phyloP scores from a whole-genome alignment of 306 rosid genomes.

The Prunus mongolica region DNA sequence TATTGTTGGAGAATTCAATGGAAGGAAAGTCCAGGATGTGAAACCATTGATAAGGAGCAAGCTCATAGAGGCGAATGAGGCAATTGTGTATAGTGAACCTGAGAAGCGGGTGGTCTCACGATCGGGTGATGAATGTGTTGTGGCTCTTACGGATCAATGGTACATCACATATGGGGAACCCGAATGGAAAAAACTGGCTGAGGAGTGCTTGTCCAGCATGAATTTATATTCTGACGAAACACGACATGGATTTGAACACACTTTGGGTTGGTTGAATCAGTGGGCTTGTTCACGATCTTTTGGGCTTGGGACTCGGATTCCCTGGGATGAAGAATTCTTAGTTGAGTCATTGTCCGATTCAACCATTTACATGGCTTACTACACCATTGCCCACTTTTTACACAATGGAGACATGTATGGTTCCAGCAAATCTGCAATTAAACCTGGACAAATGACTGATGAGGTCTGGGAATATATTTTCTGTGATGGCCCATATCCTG shows the following conservation, averaged over 20 bases:
- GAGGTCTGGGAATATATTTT: conserved; percentile 84
- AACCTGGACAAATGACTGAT: conserved; percentile 76
- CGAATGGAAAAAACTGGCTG: conserved; percentile 76
- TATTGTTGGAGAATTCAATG: conserved; percentile 73
- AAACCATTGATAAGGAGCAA: conserved; percentile 62
- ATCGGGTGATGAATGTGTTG: conserved; percentile 93
- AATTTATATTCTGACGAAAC: conserved; percentile 72
- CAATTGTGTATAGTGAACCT: conserved; percentile 79
- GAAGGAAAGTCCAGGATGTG: conserved; percentile 55
- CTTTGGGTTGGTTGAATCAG: conserved; percentile 83
- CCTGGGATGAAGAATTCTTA: conserved; percentile 84
- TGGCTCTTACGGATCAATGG: conserved; percentile 98
- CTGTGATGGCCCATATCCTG: conserved; percentile 66
- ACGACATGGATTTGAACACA: conserved; percentile 86
- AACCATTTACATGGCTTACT: conserved; percentile 93
- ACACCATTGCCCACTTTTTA: conserved; percentile 72
- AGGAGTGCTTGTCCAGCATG: conserved; percentile 74
- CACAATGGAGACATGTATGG: conserved; percentile 78
- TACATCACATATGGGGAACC: conserved; percentile 79
- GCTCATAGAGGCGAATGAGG: conserved; percentile 74
- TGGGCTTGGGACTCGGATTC: conserved; percentile 92
- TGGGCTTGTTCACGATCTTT: conserved; percentile 98
- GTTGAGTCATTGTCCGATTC: conserved; percentile 93
- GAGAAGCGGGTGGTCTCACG: conserved; percentile 81
- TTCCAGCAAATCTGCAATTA: conserved; percentile 39